Evolutionary conservation across 2,329 filamentous ascomycete genomes (phyloP).

Genomic region (Colletotrichum spinosum): DNA sequence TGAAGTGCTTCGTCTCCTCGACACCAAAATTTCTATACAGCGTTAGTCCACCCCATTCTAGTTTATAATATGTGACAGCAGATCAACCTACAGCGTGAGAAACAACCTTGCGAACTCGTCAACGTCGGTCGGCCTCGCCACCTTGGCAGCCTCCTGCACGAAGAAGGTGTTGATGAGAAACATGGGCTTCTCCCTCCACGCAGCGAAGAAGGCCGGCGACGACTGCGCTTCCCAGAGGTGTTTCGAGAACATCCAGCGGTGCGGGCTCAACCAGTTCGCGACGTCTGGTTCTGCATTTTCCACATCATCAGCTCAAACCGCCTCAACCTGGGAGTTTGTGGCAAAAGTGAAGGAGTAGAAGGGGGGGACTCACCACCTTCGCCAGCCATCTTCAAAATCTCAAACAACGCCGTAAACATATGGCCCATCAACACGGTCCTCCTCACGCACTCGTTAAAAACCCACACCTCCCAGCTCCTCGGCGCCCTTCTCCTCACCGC

Average conservation of each 20-base stretch:
- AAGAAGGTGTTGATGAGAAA: constrained; percentile 49
- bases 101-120: constrained; percentile 54
- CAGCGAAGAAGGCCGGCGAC: constrained; percentile 55
- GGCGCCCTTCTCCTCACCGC: constrained; percentile 49
- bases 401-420: constrained; percentile 48
- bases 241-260: constrained; percentile 53
- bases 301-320: background rate
- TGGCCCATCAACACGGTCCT: constrained; percentile 51
- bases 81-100: constrained; percentile 49
- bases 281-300: constrained; percentile 10
- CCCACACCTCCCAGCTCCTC: constrained; percentile 58
- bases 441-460: constrained; percentile 55
- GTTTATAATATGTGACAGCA: background rate
- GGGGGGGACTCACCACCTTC: constrained; percentile 35
- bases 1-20: constrained; percentile 38
- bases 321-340: constrained; percentile 10
- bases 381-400: constrained; percentile 46
- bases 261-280: constrained; percentile 37
- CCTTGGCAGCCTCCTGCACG: constrained; percentile 51
- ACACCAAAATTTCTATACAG: constrained; percentile 30
- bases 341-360: background rate
- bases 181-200: constrained; percentile 57
- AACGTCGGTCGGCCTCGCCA: constrained; percentile 50
- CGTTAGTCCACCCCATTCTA: too few species aligned
- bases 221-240: constrained; percentile 57